A percentile compares a stretch with the other conserved stretches of the same genome.
Conservation (phyloP, 129 eudicot species). For the Calendula officinalis region DNA sequence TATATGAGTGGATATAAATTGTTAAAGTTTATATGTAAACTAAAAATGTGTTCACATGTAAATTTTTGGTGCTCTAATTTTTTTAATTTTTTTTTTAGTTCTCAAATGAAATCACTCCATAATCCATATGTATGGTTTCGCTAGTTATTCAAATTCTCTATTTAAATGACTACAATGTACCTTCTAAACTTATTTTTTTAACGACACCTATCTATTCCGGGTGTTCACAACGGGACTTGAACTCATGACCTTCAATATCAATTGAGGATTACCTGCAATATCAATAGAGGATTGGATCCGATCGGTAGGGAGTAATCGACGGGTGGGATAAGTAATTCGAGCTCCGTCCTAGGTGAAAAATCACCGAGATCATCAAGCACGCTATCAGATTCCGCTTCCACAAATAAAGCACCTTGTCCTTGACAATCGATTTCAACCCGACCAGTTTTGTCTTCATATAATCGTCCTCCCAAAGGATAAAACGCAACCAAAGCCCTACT, state of each 20-base stretch:
- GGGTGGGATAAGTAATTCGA: not conserved
- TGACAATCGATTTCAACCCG: conserved; percentile 7
- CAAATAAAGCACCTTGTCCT: conserved; percentile 18
- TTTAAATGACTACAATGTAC: too few relatives aligned
- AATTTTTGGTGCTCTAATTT: too few relatives aligned
- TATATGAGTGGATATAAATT: too few relatives aligned
- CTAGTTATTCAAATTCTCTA: too few relatives aligned
- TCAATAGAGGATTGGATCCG: not conserved
- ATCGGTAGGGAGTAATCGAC: conserved; percentile 3
- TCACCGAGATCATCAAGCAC: conserved; percentile 7
- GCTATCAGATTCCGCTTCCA: conserved; percentile 10
- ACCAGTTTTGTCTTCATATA: not conserved
- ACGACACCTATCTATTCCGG: too few relatives aligned
- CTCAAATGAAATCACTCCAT: too few relatives aligned
- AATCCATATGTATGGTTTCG: too few relatives aligned
- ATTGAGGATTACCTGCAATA: conserved; percentile 2
- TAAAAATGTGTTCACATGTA: too few relatives aligned
- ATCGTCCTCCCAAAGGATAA: conserved; percentile 11
- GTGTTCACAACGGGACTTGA: too few relatives aligned
- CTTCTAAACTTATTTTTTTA: too few relatives aligned
- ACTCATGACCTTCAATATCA: not conserved
- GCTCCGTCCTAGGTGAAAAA: conserved; percentile 2
- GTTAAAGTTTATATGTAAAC: too few relatives aligned
- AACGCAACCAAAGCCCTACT: conserved; percentile 6
- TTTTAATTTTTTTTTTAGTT: too few relatives aligned